Conservation (phyloP, 768 basidiomycete species). For the Sporobolomyces pararoseus region DNA sequence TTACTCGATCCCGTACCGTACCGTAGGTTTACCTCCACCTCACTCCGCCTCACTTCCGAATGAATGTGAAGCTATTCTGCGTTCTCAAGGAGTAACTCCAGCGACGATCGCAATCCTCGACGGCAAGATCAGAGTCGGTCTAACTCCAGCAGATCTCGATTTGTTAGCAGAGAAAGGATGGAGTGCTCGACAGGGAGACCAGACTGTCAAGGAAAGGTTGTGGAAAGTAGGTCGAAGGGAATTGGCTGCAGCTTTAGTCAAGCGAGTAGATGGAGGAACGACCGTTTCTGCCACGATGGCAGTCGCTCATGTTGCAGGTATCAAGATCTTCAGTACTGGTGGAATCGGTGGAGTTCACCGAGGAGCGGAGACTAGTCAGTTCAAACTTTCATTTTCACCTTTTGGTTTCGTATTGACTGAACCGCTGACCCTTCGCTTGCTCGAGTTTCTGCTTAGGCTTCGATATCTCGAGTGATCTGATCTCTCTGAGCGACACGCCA, state of each 20-base stretch:
- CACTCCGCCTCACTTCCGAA: slow-evolving; percentile 30
- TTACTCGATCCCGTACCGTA: too few species aligned
- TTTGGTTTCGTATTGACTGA: not conserved
- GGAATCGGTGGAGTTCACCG: slow-evolving; percentile 86
- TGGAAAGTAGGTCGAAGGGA: slow-evolving; percentile 68
- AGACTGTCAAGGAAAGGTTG: slow-evolving; percentile 50
- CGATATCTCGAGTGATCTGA: slow-evolving; percentile 91
- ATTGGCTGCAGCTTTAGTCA: slow-evolving; percentile 68
- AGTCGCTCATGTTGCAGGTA: slow-evolving; percentile 64
- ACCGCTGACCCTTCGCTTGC: too few species aligned
- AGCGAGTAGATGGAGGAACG: slow-evolving; percentile 64
- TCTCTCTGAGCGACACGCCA: slow-evolving; percentile 80
- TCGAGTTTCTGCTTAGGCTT: slow-evolving; percentile 59
- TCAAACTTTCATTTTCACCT: not conserved
- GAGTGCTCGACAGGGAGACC: slow-evolving; percentile 27
- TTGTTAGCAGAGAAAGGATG: slow-evolving; percentile 60
- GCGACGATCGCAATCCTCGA: slow-evolving; percentile 82
- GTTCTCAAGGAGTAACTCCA: slow-evolving; percentile 71
- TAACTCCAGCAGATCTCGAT: slow-evolving; percentile 63
- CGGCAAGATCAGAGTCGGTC: slow-evolving; percentile 81
- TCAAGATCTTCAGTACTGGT: slow-evolving; percentile 89
- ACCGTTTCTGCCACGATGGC: slow-evolving; percentile 54
- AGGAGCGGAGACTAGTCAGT: slow-evolving; percentile 64
- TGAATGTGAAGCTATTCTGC: slow-evolving; percentile 41
- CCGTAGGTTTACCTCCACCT: slow-evolving; percentile 40